A percentile compares a stretch with the other conserved stretches of the same genome.
Conservation (phyloP, 306 rosid species). For the Pyrus communis region DNA sequence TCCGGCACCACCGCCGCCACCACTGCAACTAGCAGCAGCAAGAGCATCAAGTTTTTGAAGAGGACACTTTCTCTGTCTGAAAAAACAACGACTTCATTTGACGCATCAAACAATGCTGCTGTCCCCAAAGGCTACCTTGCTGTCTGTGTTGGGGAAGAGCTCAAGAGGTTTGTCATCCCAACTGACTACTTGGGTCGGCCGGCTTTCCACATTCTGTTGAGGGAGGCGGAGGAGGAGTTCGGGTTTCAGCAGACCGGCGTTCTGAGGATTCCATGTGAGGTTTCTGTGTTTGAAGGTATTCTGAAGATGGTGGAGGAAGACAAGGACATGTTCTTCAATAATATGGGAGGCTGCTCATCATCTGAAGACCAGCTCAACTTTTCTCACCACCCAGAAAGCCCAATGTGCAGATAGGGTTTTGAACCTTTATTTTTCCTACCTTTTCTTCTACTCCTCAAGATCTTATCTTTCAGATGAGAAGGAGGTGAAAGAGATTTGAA, state of each 20-base stretch:
- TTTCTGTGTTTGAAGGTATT: constrained; percentile 55
- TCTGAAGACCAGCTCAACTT: constrained; percentile 27
- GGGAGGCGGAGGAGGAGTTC: constrained; percentile 93
- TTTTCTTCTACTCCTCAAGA: not conserved
- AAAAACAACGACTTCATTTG: constrained; percentile 1
- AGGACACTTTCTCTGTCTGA: constrained; percentile 64
- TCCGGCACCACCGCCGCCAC: not conserved
- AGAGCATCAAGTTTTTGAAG: constrained; percentile 59
- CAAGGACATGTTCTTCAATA: constrained; percentile 27
- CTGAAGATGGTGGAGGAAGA: constrained; percentile 60
- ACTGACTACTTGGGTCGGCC: constrained; percentile 58
- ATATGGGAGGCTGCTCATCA: constrained; percentile 41
- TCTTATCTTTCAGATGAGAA: constrained; percentile 14
- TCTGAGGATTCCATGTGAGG: constrained; percentile 80
- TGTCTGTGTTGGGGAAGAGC: constrained; percentile 73
- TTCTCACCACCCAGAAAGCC: constrained; percentile 67
- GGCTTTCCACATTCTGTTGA: constrained; percentile 56
- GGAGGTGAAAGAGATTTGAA: constrained; percentile 1
- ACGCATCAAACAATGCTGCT: constrained; percentile 19
- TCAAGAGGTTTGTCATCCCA: constrained; percentile 68
- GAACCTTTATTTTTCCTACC: not conserved
- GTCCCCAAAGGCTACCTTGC: constrained; percentile 89
- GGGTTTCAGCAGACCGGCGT: constrained; percentile 86
- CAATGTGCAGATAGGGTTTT: constrained; percentile 69
- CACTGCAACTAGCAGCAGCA: constrained; percentile 15